Evolutionary conservation across 2,329 filamentous ascomycete species (phyloP), one percentile per base, ranked within the genome.

Genomic region (Sporothrix luriei): DNA sequence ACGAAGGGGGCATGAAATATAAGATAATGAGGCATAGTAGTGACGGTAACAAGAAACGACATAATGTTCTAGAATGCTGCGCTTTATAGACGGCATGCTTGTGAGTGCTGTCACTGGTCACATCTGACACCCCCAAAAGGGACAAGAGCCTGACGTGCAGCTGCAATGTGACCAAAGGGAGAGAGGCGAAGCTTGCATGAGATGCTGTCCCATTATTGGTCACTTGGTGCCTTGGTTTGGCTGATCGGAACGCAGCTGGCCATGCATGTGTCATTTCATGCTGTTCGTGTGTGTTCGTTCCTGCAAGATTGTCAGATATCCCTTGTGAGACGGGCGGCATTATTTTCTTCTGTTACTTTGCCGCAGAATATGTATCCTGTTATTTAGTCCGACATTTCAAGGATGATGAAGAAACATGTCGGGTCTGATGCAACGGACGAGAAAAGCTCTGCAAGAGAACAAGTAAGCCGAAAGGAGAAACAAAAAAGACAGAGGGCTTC

Each of bases 331-430:
- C 38, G 57, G 33, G 38, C 54, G 24, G 10, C 10, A 38, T 4
- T 29, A 38, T 29, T 21, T 40, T 57, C 9, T 3, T 21, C n/a
- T 11, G n/a, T 16, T 24, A 11, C 40, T 11, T 14, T 16, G 40
- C 5, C 33, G 33, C 9, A 19, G 51, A 29, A 51, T 40, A 70
- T 88, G 85, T 88, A 82, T 84, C 87, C 85, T 79, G 83, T 83
- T 83, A 82, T 84, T 86, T 88, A 88, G 86, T 88, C 86, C 85
- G 81, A 80, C 80, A 79, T 82, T 83, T 85, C 84, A 87, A 84
- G 77, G 78, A 82, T 86, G 68, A 55, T 69, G 69, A 80, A 69
- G 48, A 83, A 80, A 82, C 24, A 82, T 83, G 81, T 80, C 83
- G 83, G 85, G 79, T 88, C 86, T 88, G 86, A 88, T 81, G 86